Evolutionary conservation across 495 filamentous ascomycete genomes (phyloP).

Genomic region (Xylaria acuta): DNA sequence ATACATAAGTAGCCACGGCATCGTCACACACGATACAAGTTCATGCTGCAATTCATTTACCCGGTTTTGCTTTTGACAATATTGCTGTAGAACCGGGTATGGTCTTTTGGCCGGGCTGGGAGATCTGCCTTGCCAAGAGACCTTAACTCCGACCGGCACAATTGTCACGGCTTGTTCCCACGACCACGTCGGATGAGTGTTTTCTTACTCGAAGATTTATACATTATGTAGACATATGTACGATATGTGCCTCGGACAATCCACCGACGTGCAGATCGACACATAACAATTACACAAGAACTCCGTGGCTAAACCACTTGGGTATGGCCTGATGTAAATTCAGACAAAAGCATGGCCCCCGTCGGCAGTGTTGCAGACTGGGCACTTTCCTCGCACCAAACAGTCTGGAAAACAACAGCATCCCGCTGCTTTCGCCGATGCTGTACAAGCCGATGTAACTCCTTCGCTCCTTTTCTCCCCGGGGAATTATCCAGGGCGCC

Average conservation of each 20-base stretch:
- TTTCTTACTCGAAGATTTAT: slow-evolving; percentile 11
- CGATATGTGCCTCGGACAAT: slow-evolving; percentile 12
- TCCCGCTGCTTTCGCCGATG: slow-evolving; percentile 5
- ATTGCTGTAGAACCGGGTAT: slow-evolving; percentile 10
- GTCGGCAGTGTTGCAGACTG: background rate
- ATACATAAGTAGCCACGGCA: background rate
- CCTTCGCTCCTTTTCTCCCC: background rate
- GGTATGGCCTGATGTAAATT: background rate
- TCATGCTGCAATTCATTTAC: slow-evolving; percentile 2
- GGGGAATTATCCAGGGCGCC: slow-evolving; percentile 16
- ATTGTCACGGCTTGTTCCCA: background rate
- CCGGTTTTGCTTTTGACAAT: slow-evolving; percentile 7
- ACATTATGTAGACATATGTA: slow-evolving; percentile 22
- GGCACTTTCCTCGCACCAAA: slow-evolving; percentile 6
- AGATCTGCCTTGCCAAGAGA: slow-evolving; percentile 6
- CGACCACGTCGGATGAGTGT: background rate
- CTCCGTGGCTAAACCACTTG: slow-evolving; percentile 5
- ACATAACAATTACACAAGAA: slow-evolving; percentile 16
- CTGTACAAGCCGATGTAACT: slow-evolving; percentile 18
- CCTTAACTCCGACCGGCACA: background rate
- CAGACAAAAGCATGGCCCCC: slow-evolving; percentile 2
- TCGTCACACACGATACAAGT: background rate
- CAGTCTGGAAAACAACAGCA: background rate
- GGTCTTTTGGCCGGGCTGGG: background rate
- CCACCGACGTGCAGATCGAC: background rate